These are phyloP conservation scores for Aspergillus oerlinghausenensis DNA, from an alignment of 2,329 filamentous ascomycete genomes.

Conservation along the genomic window DNA sequence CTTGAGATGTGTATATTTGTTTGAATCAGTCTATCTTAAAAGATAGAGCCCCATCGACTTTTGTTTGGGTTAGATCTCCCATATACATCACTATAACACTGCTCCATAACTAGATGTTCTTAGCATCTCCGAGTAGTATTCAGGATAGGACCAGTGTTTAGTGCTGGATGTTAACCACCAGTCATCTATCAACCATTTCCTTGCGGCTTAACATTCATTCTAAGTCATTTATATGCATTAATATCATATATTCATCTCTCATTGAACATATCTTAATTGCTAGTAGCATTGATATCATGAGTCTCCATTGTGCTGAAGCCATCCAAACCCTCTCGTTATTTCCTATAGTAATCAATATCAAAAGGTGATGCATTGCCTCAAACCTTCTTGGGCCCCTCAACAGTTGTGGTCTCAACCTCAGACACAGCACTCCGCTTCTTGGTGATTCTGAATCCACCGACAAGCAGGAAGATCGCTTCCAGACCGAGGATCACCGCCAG, in stretches of 20 bases:
- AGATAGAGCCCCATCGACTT: not conserved
- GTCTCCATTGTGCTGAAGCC: no score
- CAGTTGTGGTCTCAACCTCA: slow-evolving; percentile 7
- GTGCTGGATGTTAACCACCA: no score
- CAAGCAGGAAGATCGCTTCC: slow-evolving; percentile 49
- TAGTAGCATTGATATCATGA: no score
- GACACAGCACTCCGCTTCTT: slow-evolving; percentile 42
- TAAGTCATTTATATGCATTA: not conserved
- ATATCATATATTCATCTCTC: not conserved
- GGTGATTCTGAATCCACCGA: slow-evolving; percentile 56
- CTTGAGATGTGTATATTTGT: not conserved
- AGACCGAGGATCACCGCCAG: slow-evolving; percentile 58
- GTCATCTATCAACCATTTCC: no score
- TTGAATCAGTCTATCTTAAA: not conserved
- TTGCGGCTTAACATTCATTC: no score
- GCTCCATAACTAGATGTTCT: slow-evolving; percentile 6
- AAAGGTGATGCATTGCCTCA: not conserved
- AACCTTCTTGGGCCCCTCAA: slow-evolving; percentile 19
- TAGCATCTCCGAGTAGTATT: no score
- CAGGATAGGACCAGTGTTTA: no score
- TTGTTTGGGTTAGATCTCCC: not conserved
- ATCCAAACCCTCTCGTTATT: no score
- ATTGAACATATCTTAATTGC: not conserved
- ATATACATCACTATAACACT: slow-evolving; percentile 26
- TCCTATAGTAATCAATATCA: not conserved